Conservation (phyloP, 768 basidiomycete species). For the Boletus fagicola region DNA sequence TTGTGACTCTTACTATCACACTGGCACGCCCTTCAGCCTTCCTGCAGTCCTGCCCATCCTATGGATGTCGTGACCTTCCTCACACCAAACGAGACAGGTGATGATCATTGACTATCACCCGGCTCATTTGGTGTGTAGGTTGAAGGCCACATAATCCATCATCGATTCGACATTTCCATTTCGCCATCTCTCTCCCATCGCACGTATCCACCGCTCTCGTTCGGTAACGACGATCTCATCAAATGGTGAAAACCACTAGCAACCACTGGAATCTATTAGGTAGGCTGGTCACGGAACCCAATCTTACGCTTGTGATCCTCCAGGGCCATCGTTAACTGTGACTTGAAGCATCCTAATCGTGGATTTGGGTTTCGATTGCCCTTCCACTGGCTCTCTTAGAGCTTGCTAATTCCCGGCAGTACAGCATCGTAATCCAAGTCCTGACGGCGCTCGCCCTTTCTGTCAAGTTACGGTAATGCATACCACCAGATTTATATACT, state of each 20-base stretch:
- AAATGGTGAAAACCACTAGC: neutral
- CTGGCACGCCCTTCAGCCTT: too few species aligned
- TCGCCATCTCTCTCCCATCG: neutral
- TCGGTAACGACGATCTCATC: neutral
- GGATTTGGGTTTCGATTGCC: neutral
- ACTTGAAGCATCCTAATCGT: neutral
- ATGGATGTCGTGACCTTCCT: too few species aligned
- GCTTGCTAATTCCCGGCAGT: neutral
- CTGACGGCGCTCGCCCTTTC: neutral
- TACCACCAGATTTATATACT: neutral
- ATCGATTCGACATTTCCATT: neutral
- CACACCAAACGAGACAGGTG: too few species aligned
- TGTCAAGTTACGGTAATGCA: neutral
- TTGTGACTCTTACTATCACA: too few species aligned
- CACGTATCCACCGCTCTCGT: neutral
- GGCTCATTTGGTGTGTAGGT: too few species aligned
- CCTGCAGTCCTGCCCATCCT: too few species aligned
- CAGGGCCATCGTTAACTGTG: neutral
- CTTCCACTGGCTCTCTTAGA: neutral
- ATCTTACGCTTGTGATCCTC: neutral
- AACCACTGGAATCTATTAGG: neutral
- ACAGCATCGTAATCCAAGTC: too few species aligned
- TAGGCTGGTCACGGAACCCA: too few species aligned
- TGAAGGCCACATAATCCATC: neutral
- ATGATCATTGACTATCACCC: too few species aligned